These are phyloP conservation scores for Selenicereus undatus DNA, from an alignment of 148 eudicot species.

Conservation along the genomic window DNA sequence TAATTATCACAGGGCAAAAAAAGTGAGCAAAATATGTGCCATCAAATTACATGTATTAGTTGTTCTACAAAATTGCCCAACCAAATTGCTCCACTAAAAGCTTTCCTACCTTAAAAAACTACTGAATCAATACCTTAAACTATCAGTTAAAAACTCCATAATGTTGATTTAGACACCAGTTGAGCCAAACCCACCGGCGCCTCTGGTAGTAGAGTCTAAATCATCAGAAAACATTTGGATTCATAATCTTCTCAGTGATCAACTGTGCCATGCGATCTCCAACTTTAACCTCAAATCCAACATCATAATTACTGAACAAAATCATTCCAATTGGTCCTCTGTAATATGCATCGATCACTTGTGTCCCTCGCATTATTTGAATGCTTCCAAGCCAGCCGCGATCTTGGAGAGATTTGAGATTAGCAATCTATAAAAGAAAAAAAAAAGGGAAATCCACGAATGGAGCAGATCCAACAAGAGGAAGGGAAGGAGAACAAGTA, in stretches of 20 bases:
- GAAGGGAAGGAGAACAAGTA: too few relatives aligned
- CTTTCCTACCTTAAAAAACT: background rate
- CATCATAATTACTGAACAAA: slow-evolving; percentile 70
- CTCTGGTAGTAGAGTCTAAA: slow-evolving; percentile 63
- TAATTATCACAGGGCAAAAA: too few relatives aligned
- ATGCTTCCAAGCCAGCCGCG: slow-evolving; percentile 88
- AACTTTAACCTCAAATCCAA: slow-evolving; percentile 60
- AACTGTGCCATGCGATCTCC: slow-evolving; percentile 86
- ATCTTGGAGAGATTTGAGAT: slow-evolving; percentile 44
- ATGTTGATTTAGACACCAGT: slow-evolving; percentile 43
- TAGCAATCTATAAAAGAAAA: too few relatives aligned
- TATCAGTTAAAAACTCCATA: background rate
- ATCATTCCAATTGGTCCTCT: slow-evolving; percentile 72
- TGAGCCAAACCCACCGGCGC: slow-evolving; percentile 80
- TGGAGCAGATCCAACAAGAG: too few relatives aligned
- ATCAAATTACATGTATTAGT: background rate
- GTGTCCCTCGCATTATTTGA: slow-evolving; percentile 88
- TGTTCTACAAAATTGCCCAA: slow-evolving; percentile 22
- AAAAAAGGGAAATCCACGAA: too few relatives aligned
- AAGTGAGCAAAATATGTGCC: too few relatives aligned
- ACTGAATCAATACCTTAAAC: background rate
- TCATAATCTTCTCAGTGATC: slow-evolving; percentile 70
- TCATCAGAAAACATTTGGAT: slow-evolving; percentile 72
- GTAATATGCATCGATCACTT: slow-evolving; percentile 82
- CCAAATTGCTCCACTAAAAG: background rate